These are phyloP conservation scores for Colletotrichum orbiculare DNA, from an alignment of 2,329 filamentous ascomycete species.

Conservation along the genomic window DNA sequence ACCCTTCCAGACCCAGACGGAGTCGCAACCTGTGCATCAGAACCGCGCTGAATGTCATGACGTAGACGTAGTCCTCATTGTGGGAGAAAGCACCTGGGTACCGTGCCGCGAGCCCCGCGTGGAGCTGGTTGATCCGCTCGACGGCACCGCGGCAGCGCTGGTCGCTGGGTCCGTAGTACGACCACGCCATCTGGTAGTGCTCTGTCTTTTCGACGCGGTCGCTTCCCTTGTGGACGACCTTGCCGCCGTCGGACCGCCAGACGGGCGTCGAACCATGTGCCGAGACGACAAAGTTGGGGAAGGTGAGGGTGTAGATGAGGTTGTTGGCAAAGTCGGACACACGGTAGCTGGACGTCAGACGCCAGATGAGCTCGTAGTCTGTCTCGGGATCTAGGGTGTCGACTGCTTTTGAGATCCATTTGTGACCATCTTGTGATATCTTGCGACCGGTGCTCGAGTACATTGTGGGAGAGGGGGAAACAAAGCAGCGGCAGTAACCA, in stretches of 20 bases:
- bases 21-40: conserved; percentile 13
- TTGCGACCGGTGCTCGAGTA: neutral
- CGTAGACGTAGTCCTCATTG: conserved; percentile 23
- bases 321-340: conserved; percentile 7
- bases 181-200: conserved; percentile 16
- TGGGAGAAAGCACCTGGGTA: conserved; percentile 6
- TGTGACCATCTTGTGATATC: neutral
- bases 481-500: too few relatives aligned
- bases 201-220: conserved; percentile 9
- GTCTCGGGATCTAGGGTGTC: conserved; percentile 2
- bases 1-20: neutral
- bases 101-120: neutral
- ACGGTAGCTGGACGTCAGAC: conserved; percentile 4
- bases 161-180: conserved; percentile 16
- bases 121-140: conserved; percentile 10
- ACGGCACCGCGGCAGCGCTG: conserved; percentile 1
- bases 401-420: conserved; percentile 7
- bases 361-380: conserved; percentile 8
- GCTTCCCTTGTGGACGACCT: conserved; percentile 3
- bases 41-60: neutral
- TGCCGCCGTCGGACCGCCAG: conserved; percentile 18
- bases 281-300: neutral
- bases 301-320: conserved; percentile 9
- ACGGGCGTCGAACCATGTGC: neutral
- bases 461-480: too few relatives aligned